phyloP scores from a whole-genome alignment of 495 filamentous ascomycete genomes.

The Neurospora sp. region DNA sequence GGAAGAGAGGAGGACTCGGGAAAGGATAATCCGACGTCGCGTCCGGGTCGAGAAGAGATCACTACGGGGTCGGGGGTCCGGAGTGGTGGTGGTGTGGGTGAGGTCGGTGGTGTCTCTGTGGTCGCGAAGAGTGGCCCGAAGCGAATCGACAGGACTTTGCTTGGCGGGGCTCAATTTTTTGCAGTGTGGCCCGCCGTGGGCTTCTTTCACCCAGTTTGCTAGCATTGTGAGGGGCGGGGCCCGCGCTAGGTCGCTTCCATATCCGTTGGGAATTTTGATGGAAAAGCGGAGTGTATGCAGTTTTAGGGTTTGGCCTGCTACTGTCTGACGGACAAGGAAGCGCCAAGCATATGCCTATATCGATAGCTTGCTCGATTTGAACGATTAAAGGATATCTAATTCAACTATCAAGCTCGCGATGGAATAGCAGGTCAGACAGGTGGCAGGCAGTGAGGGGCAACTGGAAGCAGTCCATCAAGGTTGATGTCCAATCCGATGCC shows the following conservation, averaged over 20 bases:
- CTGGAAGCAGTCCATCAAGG: not conserved
- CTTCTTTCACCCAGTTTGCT: not conserved
- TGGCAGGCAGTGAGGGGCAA: conserved; percentile 5
- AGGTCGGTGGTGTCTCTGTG: conserved; percentile 10
- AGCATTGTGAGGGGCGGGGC: not conserved
- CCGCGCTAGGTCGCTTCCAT: not conserved
- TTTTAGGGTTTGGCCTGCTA: not conserved
- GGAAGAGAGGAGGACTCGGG: not conserved
- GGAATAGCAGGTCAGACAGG: not conserved
- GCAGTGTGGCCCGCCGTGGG: conserved; percentile 4
- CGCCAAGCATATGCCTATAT: not conserved
- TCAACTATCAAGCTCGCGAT: not conserved
- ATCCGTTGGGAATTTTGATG: not conserved
- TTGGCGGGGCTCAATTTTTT: conserved; percentile 26
- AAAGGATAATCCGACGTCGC: conserved; percentile 1
- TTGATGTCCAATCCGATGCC: not conserved
- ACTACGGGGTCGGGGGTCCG: conserved; percentile 2
- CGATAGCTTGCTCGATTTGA: not conserved
- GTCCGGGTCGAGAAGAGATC: not conserved
- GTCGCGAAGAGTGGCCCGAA: conserved; percentile 19
- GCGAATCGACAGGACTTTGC: conserved; percentile 13
- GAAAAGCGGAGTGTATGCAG: not conserved
- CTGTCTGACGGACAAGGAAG: not conserved
- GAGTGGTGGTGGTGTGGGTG: conserved; percentile 8
- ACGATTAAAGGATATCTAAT: not conserved